Conservation (phyloP, 148 eudicot genomes). For the Vaccinium macrocarpon region DNA sequence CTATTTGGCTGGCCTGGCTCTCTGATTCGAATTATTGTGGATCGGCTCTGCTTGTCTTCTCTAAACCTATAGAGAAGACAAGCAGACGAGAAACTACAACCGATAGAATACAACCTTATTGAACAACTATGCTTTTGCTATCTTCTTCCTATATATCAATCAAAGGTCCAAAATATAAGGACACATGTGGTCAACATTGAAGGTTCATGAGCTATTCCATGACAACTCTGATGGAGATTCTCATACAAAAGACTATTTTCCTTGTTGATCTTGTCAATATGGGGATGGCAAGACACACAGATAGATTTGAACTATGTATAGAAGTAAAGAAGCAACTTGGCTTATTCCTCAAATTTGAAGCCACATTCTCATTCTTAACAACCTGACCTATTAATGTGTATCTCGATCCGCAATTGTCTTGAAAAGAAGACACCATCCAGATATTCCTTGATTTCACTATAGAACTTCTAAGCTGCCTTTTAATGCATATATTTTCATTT, state of each 20-base stretch:
- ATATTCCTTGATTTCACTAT: neutral
- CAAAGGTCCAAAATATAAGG: neutral
- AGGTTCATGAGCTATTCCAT: neutral
- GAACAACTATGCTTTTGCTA: neutral
- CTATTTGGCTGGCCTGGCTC: no score
- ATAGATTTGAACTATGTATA: neutral
- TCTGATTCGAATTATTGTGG: no score
- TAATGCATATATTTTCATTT: neutral
- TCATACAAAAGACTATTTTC: neutral
- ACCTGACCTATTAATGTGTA: neutral
- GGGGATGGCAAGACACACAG: neutral
- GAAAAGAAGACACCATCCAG: neutral
- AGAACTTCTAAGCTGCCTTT: neutral
- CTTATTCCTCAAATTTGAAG: neutral
- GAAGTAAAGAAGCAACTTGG: neutral
- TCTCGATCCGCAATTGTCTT: neutral
- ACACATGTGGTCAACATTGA: neutral
- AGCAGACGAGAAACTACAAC: neutral
- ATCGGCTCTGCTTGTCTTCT: neutral
- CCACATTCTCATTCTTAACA: slow-evolving; percentile 1
- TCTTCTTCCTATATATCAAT: neutral
- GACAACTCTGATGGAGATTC: neutral
- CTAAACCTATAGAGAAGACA: neutral
- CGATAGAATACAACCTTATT: neutral
- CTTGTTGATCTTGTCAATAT: neutral